Base-by-base conservation (phyloP, 169 alveolate genomes). In the Eimeria tenella region DNA sequence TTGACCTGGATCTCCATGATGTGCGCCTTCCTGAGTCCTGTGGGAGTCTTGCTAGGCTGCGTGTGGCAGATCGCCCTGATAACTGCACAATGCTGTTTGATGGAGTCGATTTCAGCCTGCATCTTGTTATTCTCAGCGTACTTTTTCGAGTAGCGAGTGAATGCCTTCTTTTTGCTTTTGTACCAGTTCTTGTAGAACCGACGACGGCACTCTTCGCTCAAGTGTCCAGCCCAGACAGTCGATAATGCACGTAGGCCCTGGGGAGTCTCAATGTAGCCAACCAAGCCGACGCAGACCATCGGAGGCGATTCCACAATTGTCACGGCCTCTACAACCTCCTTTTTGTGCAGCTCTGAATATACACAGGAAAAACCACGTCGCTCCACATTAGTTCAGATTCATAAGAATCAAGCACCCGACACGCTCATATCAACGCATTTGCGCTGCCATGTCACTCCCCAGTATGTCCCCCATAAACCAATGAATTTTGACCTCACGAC, bases 291-390 rank as follows among this genome's bases (percentile, higher is more conserved):
- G 87, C 98, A 98, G 25, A 98, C 98, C 99, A 99, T 99, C 31
- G 99, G 99, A 56, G 99, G 99, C 65, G 99, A 96, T 95, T 99
- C 99, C 58, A 99, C 97, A 90, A 99, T 98, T 82, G 99, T 99
- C 31, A 99, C 99, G 55, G 99, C 99, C 97, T 99, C 99, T 42
- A 99, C 99, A 87, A 98, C 98, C 96, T 99, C 99, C 98, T 99
- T 99, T 98, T 99, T 99, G 98, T 99, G 99, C 90, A 99, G 97
- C 97, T 98, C 96, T 94, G 95, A 9, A 65, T 31, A 68, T 9
- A 31, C 21, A 19, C 8, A 23, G 50, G n/a, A 19, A 11, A 74
- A 25, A 42, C 4, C 42, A 31, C 42, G 42, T 31, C 42, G 42
- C 42, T 2, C 42, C 42, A 31, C 42, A 31, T 31, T 31, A 31